phyloP scores from a whole-genome alignment of 2,329 filamentous ascomycete species.

The Claviceps citrina region DNA sequence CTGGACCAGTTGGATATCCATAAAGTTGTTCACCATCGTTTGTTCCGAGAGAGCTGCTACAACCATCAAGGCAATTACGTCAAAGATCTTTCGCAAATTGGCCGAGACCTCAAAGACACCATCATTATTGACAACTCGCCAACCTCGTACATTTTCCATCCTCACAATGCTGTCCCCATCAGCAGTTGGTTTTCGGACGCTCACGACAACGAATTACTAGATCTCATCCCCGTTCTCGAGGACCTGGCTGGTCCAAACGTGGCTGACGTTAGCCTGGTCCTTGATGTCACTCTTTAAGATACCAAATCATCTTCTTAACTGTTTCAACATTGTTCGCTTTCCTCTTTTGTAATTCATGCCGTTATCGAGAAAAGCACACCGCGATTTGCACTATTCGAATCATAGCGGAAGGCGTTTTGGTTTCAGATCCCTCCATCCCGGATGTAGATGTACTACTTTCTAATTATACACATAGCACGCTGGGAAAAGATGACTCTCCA shows the following conservation, averaged over 20 bases:
- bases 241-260: constrained; percentile 82
- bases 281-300: constrained; percentile 68
- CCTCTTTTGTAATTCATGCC: constrained; percentile 16
- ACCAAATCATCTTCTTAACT: constrained; percentile 15
- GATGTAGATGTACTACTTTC: constrained; percentile 36
- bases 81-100: constrained; percentile 95
- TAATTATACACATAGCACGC: constrained; percentile 30
- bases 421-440: constrained; percentile 31
- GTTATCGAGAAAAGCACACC: constrained; percentile 17
- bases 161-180: constrained; percentile 95
- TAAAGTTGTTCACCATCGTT: constrained; percentile 82
- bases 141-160: constrained; percentile 98
- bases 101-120: constrained; percentile 86
- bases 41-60: constrained; percentile 97
- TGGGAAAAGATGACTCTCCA: background rate
- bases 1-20: constrained; percentile 96
- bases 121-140: constrained; percentile 99
- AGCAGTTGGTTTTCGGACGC: constrained; percentile 99
- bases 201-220: constrained; percentile 94
- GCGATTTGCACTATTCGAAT: constrained; percentile 24
- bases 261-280: constrained; percentile 88
- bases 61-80: constrained; percentile 99
- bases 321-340: constrained; percentile 15
- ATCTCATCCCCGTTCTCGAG: constrained; percentile 94
- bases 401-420: constrained; percentile 45